phyloP scores from a whole-genome alignment of 169 alveolate genomes.

The Plasmodium fragile region DNA sequence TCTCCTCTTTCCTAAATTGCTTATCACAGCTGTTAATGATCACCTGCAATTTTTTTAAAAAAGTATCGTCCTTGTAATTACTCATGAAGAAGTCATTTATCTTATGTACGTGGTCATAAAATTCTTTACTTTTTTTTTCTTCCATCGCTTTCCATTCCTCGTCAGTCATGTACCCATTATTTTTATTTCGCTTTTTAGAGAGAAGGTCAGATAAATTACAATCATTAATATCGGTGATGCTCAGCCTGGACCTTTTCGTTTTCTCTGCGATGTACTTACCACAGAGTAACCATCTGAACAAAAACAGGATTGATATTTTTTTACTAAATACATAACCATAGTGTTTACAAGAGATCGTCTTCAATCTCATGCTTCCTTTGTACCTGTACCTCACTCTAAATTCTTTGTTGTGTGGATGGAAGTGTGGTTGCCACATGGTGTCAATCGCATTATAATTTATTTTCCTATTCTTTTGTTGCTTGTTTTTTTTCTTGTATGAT shows the following conservation, averaged over 20 bases:
- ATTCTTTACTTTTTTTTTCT: conserved; percentile 26
- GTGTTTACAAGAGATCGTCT: conserved; percentile 79
- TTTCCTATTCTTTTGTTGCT: conserved; percentile 32
- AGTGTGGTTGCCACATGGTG: conserved; percentile 85
- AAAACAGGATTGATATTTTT: conserved; percentile 78
- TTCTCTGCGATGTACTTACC: conserved; percentile 80
- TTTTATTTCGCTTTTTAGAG: conserved; percentile 13
- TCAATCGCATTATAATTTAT: conserved; percentile 79
- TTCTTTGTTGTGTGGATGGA: conserved; percentile 85
- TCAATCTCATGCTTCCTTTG: conserved; percentile 83
- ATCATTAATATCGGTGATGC: conserved; percentile 57
- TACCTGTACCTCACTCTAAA: conserved; percentile 83
- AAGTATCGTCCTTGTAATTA: conserved; percentile 30
- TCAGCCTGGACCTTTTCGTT: conserved; percentile 77
- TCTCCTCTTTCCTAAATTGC: conserved; percentile 13
- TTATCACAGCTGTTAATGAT: conserved; percentile 28
- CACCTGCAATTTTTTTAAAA: conserved; percentile 29
- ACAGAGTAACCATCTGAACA: conserved; percentile 79
- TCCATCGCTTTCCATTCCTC: conserved; percentile 13
- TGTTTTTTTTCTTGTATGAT: conserved; percentile 14
- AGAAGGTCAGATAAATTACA: conserved; percentile 37
- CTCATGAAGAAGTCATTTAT: conserved; percentile 25
- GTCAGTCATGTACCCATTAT: background rate
- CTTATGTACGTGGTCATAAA: conserved; percentile 21
- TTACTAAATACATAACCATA: conserved; percentile 79